Conservation (phyloP, 192 early-diverging fungal genomes). For the Helicostylum pulchrum region DNA sequence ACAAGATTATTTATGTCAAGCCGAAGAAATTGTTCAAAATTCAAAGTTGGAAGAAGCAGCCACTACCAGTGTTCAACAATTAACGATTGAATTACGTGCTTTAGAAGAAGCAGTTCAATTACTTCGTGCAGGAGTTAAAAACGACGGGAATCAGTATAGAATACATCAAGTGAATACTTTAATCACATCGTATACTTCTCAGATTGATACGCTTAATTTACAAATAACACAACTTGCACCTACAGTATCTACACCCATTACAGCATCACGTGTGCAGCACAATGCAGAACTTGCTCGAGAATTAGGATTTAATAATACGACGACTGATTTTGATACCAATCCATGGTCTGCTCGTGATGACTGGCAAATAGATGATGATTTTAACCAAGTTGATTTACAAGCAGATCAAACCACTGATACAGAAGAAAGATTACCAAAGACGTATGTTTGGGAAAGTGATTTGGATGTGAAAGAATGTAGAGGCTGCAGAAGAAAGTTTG, state of each 20-base stretch:
- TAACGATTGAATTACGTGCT: slow-evolving; percentile 36
- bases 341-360: slow-evolving; percentile 34
- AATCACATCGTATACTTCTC: slow-evolving; percentile 40
- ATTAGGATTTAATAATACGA: slow-evolving; percentile 37
- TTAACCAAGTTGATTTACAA: slow-evolving; percentile 8
- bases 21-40: slow-evolving; percentile 30
- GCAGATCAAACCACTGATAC: not conserved
- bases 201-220: slow-evolving; percentile 48
- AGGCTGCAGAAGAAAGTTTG: slow-evolving; percentile 68
- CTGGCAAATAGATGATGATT: not conserved
- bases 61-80: not conserved
- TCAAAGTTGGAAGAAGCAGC: slow-evolving; percentile 7
- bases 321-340: slow-evolving; percentile 24
- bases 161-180: slow-evolving; percentile 48
- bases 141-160: slow-evolving; percentile 48
- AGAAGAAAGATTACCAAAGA: not conserved
- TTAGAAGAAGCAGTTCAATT: slow-evolving; percentile 66
- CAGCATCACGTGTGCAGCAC: slow-evolving; percentile 24
- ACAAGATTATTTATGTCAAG: slow-evolving; percentile 28
- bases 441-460: slow-evolving; percentile 85
- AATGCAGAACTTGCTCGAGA: slow-evolving; percentile 35
- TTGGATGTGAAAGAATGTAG: slow-evolving; percentile 65
- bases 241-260: slow-evolving; percentile 35
- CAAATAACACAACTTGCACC: slow-evolving; percentile 11
- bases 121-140: slow-evolving; percentile 63